Conservation (phyloP, 306 rosid genomes). For the Dalbergia cochinchinensis region DNA sequence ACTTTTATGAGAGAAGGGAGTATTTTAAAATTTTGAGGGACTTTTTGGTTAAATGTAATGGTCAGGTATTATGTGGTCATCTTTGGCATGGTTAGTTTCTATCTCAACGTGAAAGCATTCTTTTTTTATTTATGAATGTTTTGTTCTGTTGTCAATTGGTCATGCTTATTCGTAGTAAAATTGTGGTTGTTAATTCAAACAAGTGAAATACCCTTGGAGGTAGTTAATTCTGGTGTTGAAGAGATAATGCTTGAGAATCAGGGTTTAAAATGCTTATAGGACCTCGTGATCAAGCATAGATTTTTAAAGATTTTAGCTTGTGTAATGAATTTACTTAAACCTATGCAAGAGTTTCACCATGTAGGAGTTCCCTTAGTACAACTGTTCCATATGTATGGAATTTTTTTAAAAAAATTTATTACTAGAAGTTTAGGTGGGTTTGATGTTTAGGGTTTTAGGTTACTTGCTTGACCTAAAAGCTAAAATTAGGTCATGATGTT, state of each 20-base stretch:
- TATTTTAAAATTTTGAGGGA: no score
- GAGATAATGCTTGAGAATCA: background rate
- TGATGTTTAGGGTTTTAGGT: no score
- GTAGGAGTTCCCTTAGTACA: no score
- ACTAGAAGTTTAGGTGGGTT: no score
- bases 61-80: background rate
- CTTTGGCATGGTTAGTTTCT: background rate
- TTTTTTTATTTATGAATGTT: background rate
- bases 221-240: background rate
- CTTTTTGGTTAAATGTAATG: no score
- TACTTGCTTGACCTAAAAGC: no score
- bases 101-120: background rate
- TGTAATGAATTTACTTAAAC: no score
- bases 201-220: background rate
- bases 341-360: no score
- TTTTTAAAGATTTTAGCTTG: background rate
- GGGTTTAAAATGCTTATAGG: background rate
- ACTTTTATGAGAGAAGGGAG: no score
- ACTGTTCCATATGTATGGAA: no score
- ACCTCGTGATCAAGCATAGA: background rate
- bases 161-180: background rate
- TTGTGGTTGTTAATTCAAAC: background rate
- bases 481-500: no score
- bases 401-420: no score
- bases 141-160: background rate